Evolutionary conservation across 768 basidiomycete genomes (phyloP).

Genomic region (Sporobolomyces pararoseus): DNA sequence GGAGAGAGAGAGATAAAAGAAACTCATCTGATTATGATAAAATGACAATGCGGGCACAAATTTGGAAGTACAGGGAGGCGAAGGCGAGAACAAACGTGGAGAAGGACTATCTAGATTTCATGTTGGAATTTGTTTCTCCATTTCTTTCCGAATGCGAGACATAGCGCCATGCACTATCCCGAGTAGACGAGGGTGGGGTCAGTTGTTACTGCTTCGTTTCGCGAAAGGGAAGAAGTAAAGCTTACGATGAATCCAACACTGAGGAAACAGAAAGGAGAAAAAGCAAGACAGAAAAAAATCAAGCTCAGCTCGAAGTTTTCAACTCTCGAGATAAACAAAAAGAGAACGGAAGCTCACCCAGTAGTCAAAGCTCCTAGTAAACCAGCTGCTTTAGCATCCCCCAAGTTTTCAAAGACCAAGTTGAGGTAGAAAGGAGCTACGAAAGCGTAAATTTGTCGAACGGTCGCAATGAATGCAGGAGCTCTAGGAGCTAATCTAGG

Average conservation of each 20-base stretch:
- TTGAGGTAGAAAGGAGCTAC: slow-evolving; percentile 37
- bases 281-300: background rate
- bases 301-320: background rate
- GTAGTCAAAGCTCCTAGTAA: slow-evolving; percentile 16
- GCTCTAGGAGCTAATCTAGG: background rate
- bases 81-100: no score
- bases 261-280: no score
- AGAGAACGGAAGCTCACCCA: slow-evolving; percentile 10
- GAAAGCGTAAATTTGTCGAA: slow-evolving; percentile 33
- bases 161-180: background rate
- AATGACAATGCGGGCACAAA: no score
- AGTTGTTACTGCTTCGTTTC: no score
- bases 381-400: slow-evolving; percentile 22
- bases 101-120: no score
- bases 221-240: background rate
- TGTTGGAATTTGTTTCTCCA: slow-evolving; percentile 4
- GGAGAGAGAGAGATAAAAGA: no score
- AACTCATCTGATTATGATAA: no score
- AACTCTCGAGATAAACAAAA: background rate
- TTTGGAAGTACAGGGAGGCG: no score
- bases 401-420: slow-evolving; percentile 25
- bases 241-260: slow-evolving; percentile 7
- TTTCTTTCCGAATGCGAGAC: background rate
- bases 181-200: no score
- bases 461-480: slow-evolving; percentile 28